Evolutionary conservation across 1,284 basidiomycete species (phyloP), one percentile per base, ranked within the genome.

Genomic region (Wallemia ichthyophaga): DNA sequence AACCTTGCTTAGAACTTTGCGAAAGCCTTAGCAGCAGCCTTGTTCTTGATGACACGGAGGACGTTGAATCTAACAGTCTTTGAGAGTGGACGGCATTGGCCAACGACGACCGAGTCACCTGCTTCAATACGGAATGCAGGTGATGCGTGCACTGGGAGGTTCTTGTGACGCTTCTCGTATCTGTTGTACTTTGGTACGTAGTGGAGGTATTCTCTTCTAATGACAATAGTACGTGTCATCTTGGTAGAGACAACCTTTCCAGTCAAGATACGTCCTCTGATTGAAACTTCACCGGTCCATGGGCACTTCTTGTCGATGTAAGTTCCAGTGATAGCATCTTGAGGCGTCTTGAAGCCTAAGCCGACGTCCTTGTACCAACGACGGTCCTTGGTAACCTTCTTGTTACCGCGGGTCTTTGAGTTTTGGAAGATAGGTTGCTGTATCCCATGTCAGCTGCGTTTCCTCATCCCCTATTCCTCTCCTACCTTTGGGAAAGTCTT

Each of bases 271-370:
- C 94, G 92, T 63, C 94, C 94, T 72, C 94, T 92, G 73, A 99
- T 98, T 61, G 94, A 96, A 67, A 95, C 76, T 65, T 87, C 76
- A 64, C 91, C 85, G 66, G 86, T 91, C 78, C 92, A 95, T 58
- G 91, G 91, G 77, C 91, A 98, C 76, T 99, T 99, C 78, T 98
- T 98, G 81, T 99, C 87, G 70, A 98, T 87, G 77, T 98, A 99
- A 66, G 85, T 85, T 68, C 91, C 94, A 65, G 80, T 87, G 71
- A 98, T 87, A 62, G 94, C 94, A 69, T 96, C 92, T 67, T 80
- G 68, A 61, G 94, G 94, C 60, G 89, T 98, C 81, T 92, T 92
- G 77, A 88, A 94, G 60, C 88, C 89, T 62, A 95, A 76, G 69
- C 89, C 89, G 71, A 94, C 85, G 74, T 95, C 88, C 78, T 96